Evolutionary conservation across 306 rosid species (phyloP).

Genomic region (Potentilla sterilis): DNA sequence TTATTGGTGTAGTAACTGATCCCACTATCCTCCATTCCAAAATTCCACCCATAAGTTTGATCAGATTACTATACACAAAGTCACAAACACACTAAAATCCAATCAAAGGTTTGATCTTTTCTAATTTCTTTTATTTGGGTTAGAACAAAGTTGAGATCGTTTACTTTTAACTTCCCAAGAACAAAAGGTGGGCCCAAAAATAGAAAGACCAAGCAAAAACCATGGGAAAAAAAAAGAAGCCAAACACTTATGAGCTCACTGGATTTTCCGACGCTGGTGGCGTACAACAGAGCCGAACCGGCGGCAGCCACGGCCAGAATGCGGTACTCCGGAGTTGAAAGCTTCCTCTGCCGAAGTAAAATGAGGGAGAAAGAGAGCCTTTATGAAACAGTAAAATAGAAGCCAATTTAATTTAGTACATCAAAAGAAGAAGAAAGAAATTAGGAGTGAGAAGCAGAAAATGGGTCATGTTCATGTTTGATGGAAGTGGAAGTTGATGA

Average conservation of each 20-base stretch:
- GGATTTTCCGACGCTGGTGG: slow-evolving; percentile 9
- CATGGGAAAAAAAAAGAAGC: background rate
- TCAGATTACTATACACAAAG: background rate
- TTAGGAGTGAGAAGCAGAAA: background rate
- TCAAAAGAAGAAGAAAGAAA: too few relatives aligned
- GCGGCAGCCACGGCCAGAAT: slow-evolving; percentile 40
- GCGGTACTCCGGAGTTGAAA: slow-evolving; percentile 13
- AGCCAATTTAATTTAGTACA: background rate
- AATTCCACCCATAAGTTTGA: slow-evolving; percentile 14
- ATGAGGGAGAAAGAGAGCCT: background rate
- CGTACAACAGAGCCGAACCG: slow-evolving; percentile 41
- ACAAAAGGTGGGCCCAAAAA: background rate
- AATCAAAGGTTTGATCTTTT: background rate
- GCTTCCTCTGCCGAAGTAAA: slow-evolving; percentile 34
- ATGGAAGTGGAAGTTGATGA: background rate
- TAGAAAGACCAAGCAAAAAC: background rate
- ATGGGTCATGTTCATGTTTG: background rate
- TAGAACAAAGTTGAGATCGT: background rate
- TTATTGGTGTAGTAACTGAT: slow-evolving; percentile 31
- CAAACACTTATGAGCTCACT: slow-evolving; percentile 28
- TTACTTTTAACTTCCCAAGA: background rate
- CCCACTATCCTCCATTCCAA: slow-evolving; percentile 35
- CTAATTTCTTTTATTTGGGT: background rate
- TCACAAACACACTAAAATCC: background rate
- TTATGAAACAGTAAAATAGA: background rate